Percentiles rank a stretch among this genome's conserved stretches.
These are phyloP conservation scores for Gossypium rotundifolium DNA, from an alignment of 345 rosid genomes.

Conservation along the genomic window DNA sequence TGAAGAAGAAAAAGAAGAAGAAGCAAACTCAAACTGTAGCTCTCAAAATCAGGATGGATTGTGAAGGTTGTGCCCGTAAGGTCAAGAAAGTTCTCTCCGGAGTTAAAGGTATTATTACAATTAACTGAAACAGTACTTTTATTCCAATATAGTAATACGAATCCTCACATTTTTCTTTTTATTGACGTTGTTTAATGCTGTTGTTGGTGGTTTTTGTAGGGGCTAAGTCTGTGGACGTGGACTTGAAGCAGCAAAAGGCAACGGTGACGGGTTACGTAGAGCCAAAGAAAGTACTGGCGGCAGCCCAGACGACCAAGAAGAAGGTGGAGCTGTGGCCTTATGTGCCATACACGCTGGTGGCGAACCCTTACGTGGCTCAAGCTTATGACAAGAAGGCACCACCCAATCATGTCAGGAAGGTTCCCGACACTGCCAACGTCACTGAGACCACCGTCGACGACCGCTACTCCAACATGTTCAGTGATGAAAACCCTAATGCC, in stretches of 20 bases:
- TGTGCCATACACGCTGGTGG: slow-evolving; percentile 62
- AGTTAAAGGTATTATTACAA: slow-evolving; percentile 50
- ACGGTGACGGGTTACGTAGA: slow-evolving; percentile 67
- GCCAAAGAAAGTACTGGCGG: slow-evolving; percentile 51
- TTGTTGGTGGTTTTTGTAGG: slow-evolving; percentile 27
- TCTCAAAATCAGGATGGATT: slow-evolving; percentile 76
- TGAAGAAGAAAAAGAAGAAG: slow-evolving; percentile 46
- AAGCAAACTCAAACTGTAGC: slow-evolving; percentile 69
- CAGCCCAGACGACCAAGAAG: slow-evolving; percentile 79
- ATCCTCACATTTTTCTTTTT: not conserved
- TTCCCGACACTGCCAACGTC: slow-evolving; percentile 44
- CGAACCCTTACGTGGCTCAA: slow-evolving; percentile 66
- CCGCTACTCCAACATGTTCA: slow-evolving; percentile 54
- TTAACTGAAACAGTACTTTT: not conserved
- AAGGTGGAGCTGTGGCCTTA: slow-evolving; percentile 93
- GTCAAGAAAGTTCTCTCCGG: slow-evolving; percentile 63
- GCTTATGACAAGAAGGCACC: slow-evolving; percentile 97
- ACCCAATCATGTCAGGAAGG: slow-evolving; percentile 54
- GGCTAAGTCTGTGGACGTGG: slow-evolving; percentile 72
- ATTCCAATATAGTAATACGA: not conserved
- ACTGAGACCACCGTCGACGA: slow-evolving; percentile 60
- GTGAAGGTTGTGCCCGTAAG: slow-evolving; percentile 84
- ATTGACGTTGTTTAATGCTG: not conserved
- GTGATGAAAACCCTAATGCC: slow-evolving; percentile 80
- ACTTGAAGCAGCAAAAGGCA: slow-evolving; percentile 74